Evolutionary conservation across 768 basidiomycete genomes (phyloP).

Genomic region (Suillus hirtellus): DNA sequence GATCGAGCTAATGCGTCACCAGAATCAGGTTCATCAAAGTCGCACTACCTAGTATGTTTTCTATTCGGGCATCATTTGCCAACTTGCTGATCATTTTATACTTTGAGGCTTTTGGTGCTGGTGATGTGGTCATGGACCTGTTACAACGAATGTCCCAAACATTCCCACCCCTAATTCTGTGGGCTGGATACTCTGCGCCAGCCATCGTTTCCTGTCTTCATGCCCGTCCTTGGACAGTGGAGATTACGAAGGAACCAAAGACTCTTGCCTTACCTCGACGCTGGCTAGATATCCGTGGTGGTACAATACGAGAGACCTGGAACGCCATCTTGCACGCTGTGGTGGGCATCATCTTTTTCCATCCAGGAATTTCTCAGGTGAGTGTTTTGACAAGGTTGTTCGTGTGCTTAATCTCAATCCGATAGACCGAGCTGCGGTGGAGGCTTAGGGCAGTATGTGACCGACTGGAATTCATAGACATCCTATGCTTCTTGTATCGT

Average conservation of each 20-base stretch:
- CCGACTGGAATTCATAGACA: slow-evolving; percentile 69
- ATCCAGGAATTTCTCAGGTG: slow-evolving; percentile 77
- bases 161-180: slow-evolving; percentile 58
- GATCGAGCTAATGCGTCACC: slow-evolving; percentile 16
- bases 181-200: slow-evolving; percentile 62
- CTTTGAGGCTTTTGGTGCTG: slow-evolving; percentile 16
- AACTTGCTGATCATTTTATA: slow-evolving; percentile 16
- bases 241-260: slow-evolving; percentile 42
- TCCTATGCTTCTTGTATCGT: slow-evolving; percentile 53
- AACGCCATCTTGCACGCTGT: slow-evolving; percentile 70
- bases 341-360: slow-evolving; percentile 61
- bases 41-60: slow-evolving; percentile 33
- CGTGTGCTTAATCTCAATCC: slow-evolving; percentile 11
- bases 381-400: slow-evolving; percentile 22
- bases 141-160: slow-evolving; percentile 46
- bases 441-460: slow-evolving; percentile 72
- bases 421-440: slow-evolving; percentile 70
- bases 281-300: slow-evolving; percentile 75
- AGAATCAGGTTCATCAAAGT: slow-evolving; percentile 31
- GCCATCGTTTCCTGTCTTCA: slow-evolving; percentile 58
- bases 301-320: slow-evolving; percentile 63
- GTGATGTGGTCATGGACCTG: slow-evolving; percentile 31
- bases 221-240: slow-evolving; percentile 56
- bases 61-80: background rate
- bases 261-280: slow-evolving; percentile 63